Evolutionary conservation across 805 yeast species (phyloP), one percentile per base, ranked within the genome.

Genomic region (Yamadazyma nakazawae): DNA sequence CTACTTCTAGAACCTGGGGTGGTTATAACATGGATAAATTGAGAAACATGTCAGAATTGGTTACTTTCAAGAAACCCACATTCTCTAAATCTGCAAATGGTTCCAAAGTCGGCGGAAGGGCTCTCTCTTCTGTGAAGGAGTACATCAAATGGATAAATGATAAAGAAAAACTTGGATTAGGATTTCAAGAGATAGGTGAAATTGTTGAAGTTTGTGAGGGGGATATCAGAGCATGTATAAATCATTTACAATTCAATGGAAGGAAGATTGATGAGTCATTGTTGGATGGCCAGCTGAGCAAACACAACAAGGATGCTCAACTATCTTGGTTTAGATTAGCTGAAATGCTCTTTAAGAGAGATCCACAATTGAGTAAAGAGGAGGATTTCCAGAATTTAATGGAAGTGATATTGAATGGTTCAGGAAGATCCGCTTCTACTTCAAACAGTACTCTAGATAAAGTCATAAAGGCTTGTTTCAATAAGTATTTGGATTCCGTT

Each of bases 221-320:
- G 35, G 99, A 92, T 66, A 74, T 94, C 16, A 71, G 99, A 54
- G 87, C 89, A 24, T 85, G 96, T 63, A 72, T 92, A 34, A 92
- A 92, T 58, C 79, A 83, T 55, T 61, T 92, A 34, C 98, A 92
- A 55, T 91, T 92, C 58, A 66, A 68, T 40, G 57, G 58, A 10
- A 48, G 62, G 18, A 54, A 53, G 45, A n/a, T 52, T 11, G 54
- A 50, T 14, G 17, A n/a, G 4, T 31, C 48, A 17, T 21, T 25
- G 6, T 12, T 24, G 9, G 45, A 24, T 2, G 26, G 14, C 18
- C 14, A 19, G 3, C 18, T 13, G 7, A 26, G 19, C n/a, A 46
- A 31, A 31, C 41, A 13, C 40, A 63, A 69, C 35, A 88, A 85
- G 61, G 96, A 89, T 63, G 55, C 70, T 10, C 81, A 78, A 43